Base-by-base conservation (phyloP, 1,284 basidiomycete genomes). In the Neolentinus lepideus region DNA sequence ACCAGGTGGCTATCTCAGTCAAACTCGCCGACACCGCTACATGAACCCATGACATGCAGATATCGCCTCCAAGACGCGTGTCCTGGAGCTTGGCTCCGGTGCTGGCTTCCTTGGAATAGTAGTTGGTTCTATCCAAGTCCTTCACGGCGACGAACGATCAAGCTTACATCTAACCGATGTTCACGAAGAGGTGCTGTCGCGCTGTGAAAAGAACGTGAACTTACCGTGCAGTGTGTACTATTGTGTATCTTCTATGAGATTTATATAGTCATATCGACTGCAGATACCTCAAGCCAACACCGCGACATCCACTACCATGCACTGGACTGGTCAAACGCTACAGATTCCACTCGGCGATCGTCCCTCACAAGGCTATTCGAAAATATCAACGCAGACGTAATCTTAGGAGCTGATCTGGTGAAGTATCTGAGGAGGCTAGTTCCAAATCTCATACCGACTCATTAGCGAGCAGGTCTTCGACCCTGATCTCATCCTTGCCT, bases 41-140 rank as follows among this genome's bases (percentile, higher is more conserved):
- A 31, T 31, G 29, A 31, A 31, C 48, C n/a, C 6, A 52, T 35
- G 54, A 54, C 21, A 10, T 26, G 1, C 59, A 90, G 87, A 78
- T 16, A 55, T 83, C 9, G 70, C 88, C 0, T 58, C 60, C 36
- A 62, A 66, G 10, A 75, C 73, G 59, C 69, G 73, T 16, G 71
- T 89, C 1, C 74, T 92, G 2, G 89, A 92, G 64, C 72, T 91
- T 1, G 89, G 88, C 12, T 83, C 80, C 16, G 89, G 89, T 1
- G 73, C 74, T 2, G 89, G 89, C n/a, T 85, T 90, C 60, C 69
- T 90, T 8, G 89, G 87, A 1, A 78, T 81, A 33, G 66, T 89
- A 12, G 63, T 80, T 33, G 79, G 82, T 1, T 74, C 73, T 52
- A 63, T 88, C 25, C 86, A 88, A 60, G 62, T 68, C 31, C 60